phyloP scores from a whole-genome alignment of 2,329 filamentous ascomycete genomes.

The Aureobasidium sp. region DNA sequence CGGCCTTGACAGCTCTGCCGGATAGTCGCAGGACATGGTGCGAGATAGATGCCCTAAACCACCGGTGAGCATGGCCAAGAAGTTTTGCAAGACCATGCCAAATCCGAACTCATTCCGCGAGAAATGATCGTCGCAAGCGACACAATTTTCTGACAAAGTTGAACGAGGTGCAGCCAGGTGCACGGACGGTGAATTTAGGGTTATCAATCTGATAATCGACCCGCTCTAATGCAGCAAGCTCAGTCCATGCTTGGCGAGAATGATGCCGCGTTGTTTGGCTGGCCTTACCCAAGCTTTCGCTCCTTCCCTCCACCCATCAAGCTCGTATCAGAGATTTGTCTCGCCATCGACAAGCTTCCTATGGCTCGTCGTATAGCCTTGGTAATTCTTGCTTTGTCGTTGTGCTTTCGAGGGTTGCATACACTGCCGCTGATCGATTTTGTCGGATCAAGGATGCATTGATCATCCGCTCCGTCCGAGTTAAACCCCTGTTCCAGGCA shows the following conservation, averaged over 20 bases:
- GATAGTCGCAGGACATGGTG: background rate
- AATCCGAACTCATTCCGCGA: background rate
- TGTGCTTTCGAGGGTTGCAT: background rate
- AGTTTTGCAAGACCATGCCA: background rate
- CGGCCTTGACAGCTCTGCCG: background rate
- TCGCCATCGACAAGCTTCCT: conserved; percentile 3
- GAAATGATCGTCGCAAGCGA: background rate
- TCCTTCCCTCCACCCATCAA: background rate
- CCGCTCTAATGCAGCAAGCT: background rate
- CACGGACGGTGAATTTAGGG: conserved; percentile 10
- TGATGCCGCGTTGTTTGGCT: background rate
- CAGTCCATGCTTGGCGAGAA: background rate
- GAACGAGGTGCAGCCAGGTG: conserved; percentile 1
- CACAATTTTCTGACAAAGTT: background rate
- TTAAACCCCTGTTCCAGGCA: too few species aligned
- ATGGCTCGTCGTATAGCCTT: background rate
- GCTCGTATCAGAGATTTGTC: conserved; percentile 1
- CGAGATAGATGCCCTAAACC: background rate
- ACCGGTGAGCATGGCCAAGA: background rate
- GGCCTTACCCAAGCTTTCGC: background rate
- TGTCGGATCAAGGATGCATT: background rate
- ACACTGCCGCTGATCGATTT: background rate
- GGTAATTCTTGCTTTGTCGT: background rate
- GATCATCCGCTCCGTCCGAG: background rate
- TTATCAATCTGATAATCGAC: conserved; percentile 17